Base-by-base conservation (phyloP, 805 yeast species). In the Candida gorgasii region DNA sequence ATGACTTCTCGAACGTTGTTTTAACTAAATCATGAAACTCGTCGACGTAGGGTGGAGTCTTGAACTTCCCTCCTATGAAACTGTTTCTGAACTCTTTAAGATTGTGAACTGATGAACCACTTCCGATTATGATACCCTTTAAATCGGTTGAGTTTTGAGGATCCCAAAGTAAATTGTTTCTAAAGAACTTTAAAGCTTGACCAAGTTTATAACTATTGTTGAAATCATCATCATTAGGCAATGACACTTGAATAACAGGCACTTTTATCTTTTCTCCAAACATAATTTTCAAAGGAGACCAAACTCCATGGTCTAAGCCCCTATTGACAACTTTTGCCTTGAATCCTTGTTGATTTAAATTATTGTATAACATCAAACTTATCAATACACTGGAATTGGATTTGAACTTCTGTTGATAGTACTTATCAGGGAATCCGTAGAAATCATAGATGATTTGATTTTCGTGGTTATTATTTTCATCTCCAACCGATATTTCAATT, bases 91-190 rank as follows among this genome's bases (percentile, higher is more conserved):
- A 36, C 44, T 84, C 89, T 27, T 79, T 48, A 32, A 86, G 67
- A 54, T 86, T 87, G 61, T 86, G 95, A 16, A 85, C 93, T 5
- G 88, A 72, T 86, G 84, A 83, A 3, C 95, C 95, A 0, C 90
- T 83, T 41, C 80, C 75, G 4, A 86, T 58, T 2, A 86, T 64
- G 42, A 79, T 28, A 3, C 73, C 72, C n/a, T 52, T 52, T 20
- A 64, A 50, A 43, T 62, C 52, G 32, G 47, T 49, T 13, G 53
- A 37, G 24, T 52, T 41, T n/a, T 40, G 36, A 16, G 60, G 57
- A 45, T 67, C 65, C 62, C 64, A 62, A 36, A 67, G 46, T 39
- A 50, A 43, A 39, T 76, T 60, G 1, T 70, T 65, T 47, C 89
- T 69, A 49, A 79, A 76, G 26, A 69, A 63, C 12, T 73, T 55